Percentiles rank a stretch among this genome's conserved stretches.
Conservation (phyloP, 495 filamentous ascomycete species). For the Aspergillus diversus region DNA sequence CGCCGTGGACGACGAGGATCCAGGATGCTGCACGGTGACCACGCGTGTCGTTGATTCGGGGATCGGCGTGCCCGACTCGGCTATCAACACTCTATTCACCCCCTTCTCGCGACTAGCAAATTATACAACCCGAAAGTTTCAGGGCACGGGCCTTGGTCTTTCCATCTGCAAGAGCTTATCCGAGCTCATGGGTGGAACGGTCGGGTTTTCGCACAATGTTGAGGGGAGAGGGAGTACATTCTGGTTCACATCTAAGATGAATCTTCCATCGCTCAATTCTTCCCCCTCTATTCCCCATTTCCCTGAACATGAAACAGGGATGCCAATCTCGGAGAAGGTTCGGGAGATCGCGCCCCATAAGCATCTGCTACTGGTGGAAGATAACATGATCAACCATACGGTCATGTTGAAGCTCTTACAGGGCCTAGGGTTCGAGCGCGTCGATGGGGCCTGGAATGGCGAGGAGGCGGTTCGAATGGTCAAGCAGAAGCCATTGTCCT, state of each 20-base stretch:
- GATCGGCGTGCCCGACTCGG: conserved; percentile 80
- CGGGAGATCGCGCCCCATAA: conserved; percentile 45
- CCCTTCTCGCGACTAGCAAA: conserved; percentile 87
- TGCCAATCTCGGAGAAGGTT: conserved; percentile 17
- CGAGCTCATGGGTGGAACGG: conserved; percentile 80
- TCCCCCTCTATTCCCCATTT: neutral
- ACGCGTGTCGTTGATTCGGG: conserved; percentile 76
- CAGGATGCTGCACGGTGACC: conserved; percentile 44
- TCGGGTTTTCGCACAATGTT: conserved; percentile 61
- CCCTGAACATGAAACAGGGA: neutral
- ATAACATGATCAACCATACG: conserved; percentile 66
- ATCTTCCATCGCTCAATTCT: conserved; percentile 35
- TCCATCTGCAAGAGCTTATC: conserved; percentile 82
- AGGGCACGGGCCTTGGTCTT: conserved; percentile 79
- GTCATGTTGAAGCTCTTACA: conserved; percentile 63
- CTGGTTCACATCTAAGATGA: conserved; percentile 60
- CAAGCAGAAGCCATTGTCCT: conserved; percentile 51
- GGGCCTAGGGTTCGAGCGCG: conserved; percentile 54
- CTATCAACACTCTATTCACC: conserved; percentile 73
- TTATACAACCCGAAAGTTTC: conserved; percentile 73
- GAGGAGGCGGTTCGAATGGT: conserved; percentile 58
- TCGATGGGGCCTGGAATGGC: conserved; percentile 60
- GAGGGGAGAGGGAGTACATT: conserved; percentile 59
- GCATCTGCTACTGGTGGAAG: conserved; percentile 59
- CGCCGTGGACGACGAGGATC: conserved; percentile 45